These are phyloP conservation scores for Cornus controversa DNA, from an alignment of 148 eudicot species.

Conservation along the genomic window DNA sequence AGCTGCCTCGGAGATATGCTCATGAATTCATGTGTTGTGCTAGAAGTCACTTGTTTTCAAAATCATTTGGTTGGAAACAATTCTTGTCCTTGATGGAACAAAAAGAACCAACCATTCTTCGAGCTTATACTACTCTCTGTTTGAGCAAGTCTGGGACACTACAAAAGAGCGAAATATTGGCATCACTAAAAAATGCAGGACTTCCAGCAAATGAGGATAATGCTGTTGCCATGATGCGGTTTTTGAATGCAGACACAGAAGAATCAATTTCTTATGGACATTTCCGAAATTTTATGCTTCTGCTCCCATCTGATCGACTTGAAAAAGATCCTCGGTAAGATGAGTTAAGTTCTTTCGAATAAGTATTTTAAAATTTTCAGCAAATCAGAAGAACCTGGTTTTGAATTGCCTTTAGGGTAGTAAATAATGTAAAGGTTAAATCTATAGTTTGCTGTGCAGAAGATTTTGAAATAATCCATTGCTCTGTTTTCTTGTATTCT, in stretches of 20 bases:
- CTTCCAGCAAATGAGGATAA: slow-evolving; percentile 96
- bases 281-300: slow-evolving; percentile 91
- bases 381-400: background rate
- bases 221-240: slow-evolving; percentile 96
- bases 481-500: too few species aligned
- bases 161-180: slow-evolving; percentile 83
- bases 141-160: slow-evolving; percentile 95
- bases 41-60: slow-evolving; percentile 78
- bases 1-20: slow-evolving; percentile 82
- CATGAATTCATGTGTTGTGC: slow-evolving; percentile 77
- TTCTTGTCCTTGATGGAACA: slow-evolving; percentile 90
- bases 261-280: slow-evolving; percentile 97
- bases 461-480: too few species aligned
- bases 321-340: slow-evolving; percentile 96
- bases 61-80: slow-evolving; percentile 97
- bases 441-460: too few species aligned
- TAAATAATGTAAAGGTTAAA: background rate
- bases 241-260: slow-evolving; percentile 79
- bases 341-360: slow-evolving; percentile 2
- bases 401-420: background rate
- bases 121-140: slow-evolving; percentile 94
- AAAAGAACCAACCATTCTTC: slow-evolving; percentile 91
- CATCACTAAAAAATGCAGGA: slow-evolving; percentile 83
- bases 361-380: background rate
- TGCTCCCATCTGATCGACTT: slow-evolving; percentile 91